phyloP scores from a whole-genome alignment of 2,329 filamentous ascomycete genomes.

The Aspergillus fumigatus region DNA sequence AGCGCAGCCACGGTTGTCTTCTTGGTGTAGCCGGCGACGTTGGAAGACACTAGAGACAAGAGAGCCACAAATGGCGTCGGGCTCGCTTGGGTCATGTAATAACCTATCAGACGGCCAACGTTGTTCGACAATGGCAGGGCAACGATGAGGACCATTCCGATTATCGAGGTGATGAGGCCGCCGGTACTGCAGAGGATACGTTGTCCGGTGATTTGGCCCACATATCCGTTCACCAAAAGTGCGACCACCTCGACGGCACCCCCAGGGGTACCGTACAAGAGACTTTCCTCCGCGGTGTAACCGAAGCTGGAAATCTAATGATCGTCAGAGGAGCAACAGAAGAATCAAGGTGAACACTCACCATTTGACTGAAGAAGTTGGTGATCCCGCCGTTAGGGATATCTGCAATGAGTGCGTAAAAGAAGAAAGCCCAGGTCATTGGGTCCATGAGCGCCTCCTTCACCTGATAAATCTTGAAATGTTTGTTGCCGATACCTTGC shows the following conservation, averaged over 20 bases:
- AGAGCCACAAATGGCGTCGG: constrained; percentile 62
- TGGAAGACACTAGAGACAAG: constrained; percentile 59
- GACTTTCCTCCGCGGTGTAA: constrained; percentile 57
- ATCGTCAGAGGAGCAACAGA: constrained; percentile 8
- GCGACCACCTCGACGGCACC: constrained; percentile 62
- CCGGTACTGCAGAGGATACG: constrained; percentile 53
- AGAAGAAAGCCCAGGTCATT: constrained; percentile 57
- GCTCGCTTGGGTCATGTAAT: constrained; percentile 60
- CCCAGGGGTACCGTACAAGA: constrained; percentile 62
- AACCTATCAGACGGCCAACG: constrained; percentile 57
- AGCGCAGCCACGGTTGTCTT: constrained; percentile 50
- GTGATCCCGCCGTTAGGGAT: constrained; percentile 57
- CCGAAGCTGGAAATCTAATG: constrained; percentile 56
- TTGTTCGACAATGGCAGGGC: constrained; percentile 56
- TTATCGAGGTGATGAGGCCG: constrained; percentile 50
- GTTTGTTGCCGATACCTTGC: constrained; percentile 67
- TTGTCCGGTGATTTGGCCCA: constrained; percentile 54
- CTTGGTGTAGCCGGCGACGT: constrained; percentile 53
- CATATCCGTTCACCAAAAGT: constrained; percentile 52
- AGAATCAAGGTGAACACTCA: constrained; percentile 34
- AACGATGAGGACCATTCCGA: constrained; percentile 62
- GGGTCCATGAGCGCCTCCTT: constrained; percentile 56
- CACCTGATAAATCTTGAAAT: constrained; percentile 65
- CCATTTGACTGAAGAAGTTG: constrained; percentile 59
- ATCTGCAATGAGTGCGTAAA: constrained; percentile 53